phyloP scores from a whole-genome alignment of 805 yeast genomes.

The Pichia phayaonensis region DNA sequence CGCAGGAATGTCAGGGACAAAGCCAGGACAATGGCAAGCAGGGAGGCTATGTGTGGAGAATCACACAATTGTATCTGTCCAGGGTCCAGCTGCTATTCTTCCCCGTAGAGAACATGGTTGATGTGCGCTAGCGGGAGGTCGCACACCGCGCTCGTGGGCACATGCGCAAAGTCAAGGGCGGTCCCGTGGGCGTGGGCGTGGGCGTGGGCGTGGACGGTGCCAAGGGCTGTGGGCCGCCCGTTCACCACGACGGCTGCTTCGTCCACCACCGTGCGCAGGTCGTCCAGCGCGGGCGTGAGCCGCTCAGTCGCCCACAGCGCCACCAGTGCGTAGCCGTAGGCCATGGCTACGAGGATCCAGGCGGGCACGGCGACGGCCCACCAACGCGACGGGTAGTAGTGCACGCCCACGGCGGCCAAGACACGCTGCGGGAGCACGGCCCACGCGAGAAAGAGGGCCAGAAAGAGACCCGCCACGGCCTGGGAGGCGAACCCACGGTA shows the following conservation, averaged over 20 bases:
- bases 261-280: slow-evolving; percentile 61
- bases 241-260: slow-evolving; percentile 35
- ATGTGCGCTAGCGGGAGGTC: slow-evolving; percentile 73
- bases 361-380: slow-evolving; percentile 84
- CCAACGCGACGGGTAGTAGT: slow-evolving; percentile 83
- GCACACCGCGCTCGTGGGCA: slow-evolving; percentile 71
- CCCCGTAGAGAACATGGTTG: slow-evolving; percentile 49
- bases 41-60: no score
- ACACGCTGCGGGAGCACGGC: slow-evolving; percentile 58
- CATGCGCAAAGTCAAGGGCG: not conserved
- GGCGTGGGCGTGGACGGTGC: no score
- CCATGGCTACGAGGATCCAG: slow-evolving; percentile 60
- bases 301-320: slow-evolving; percentile 72
- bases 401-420: slow-evolving; percentile 47
- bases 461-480: slow-evolving; percentile 51
- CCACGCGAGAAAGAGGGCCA: slow-evolving; percentile 63
- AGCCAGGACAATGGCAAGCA: no score
- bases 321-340: slow-evolving; percentile 63
- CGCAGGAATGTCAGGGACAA: no score
- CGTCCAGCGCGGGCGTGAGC: slow-evolving; percentile 51
- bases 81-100: not conserved
- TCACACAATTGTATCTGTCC: no score
- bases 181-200: not conserved
- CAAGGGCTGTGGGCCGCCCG: no score
- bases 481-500: slow-evolving; percentile 85